A percentile compares a stretch with the other conserved stretches of the same genome.
Evolutionary conservation across 2,329 filamentous ascomycete genomes (phyloP).

Genomic region (Teratosphaeria destructans): DNA sequence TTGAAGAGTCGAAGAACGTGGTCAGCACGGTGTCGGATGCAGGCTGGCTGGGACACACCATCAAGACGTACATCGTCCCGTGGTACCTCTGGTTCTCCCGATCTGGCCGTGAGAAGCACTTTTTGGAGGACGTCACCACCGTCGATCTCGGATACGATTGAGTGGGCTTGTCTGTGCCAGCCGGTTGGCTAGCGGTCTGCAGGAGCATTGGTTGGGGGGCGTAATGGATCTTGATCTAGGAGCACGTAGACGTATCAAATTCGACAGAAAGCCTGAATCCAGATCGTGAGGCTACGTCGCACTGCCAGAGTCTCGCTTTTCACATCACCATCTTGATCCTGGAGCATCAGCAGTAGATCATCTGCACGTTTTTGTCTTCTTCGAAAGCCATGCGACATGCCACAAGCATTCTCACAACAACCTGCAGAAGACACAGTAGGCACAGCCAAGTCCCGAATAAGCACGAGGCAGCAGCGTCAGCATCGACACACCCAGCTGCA

Average conservation of each 20-base stretch:
- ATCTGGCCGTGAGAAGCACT: constrained; percentile 32
- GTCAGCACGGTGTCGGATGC: constrained; percentile 36
- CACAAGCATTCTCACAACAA: too few species aligned
- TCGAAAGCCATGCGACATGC: too few species aligned
- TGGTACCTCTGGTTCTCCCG: constrained; percentile 39
- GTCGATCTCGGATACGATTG: constrained; percentile 6
- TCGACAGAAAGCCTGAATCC: not conserved
- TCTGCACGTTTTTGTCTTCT: too few species aligned
- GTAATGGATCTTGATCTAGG: not conserved
- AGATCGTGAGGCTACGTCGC: not conserved
- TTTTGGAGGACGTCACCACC: constrained; percentile 36
- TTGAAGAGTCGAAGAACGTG: constrained; percentile 37
- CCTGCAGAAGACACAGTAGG: not conserved
- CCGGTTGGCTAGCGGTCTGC: not conserved
- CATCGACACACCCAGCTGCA: not conserved
- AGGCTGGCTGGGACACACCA: constrained; percentile 34
- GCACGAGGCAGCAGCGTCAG: not conserved
- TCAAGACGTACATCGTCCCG: constrained; percentile 36
- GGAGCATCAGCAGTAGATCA: not conserved
- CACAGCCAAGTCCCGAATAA: not conserved
- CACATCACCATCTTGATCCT: not conserved
- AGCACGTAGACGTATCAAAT: not conserved
- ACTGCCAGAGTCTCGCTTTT: not conserved
- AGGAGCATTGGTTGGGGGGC: not conserved
- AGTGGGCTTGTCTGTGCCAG: not conserved